Percentiles rank a stretch among this genome's conserved stretches.
phyloP scores from a whole-genome alignment of 179 eudicot genomes.

The Heliamphora pulchella region DNA sequence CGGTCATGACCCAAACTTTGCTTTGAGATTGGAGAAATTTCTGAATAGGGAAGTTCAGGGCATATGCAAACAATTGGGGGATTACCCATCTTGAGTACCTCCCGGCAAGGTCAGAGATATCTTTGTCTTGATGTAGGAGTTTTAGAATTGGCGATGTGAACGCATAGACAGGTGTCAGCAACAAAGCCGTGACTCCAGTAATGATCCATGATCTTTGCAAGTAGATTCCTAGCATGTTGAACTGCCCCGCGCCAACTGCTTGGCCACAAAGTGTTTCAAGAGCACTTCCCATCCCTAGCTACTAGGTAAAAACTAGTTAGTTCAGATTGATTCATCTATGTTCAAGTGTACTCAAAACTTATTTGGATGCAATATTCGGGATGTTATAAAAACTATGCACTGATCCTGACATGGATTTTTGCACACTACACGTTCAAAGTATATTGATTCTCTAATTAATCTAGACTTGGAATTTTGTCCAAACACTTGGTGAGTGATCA shows the following conservation, averaged over 20 bases:
- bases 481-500: neutral
- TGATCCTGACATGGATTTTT: too few relatives aligned
- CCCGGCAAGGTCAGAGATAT: conserved; percentile 33
- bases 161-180: conserved; percentile 28
- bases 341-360: neutral
- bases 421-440: too few relatives aligned
- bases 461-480: neutral
- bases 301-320: conserved; percentile 12
- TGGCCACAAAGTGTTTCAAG: conserved; percentile 51
- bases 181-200: conserved; percentile 24
- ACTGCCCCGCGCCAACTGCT: conserved; percentile 37
- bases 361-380: neutral
- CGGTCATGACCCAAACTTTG: conserved; percentile 39
- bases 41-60: conserved; percentile 39
- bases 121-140: conserved; percentile 31
- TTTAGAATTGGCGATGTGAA: conserved; percentile 33
- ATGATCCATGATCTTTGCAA: conserved; percentile 44
- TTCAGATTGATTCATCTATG: neutral
- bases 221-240: conserved; percentile 34
- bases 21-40: conserved; percentile 49
- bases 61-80: conserved; percentile 41
- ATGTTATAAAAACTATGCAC: neutral
- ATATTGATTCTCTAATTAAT: neutral
- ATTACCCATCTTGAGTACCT: conserved; percentile 30
- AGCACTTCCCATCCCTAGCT: conserved; percentile 56